Conservation (phyloP, 306 rosid species). For the Rosa multiflora region DNA sequence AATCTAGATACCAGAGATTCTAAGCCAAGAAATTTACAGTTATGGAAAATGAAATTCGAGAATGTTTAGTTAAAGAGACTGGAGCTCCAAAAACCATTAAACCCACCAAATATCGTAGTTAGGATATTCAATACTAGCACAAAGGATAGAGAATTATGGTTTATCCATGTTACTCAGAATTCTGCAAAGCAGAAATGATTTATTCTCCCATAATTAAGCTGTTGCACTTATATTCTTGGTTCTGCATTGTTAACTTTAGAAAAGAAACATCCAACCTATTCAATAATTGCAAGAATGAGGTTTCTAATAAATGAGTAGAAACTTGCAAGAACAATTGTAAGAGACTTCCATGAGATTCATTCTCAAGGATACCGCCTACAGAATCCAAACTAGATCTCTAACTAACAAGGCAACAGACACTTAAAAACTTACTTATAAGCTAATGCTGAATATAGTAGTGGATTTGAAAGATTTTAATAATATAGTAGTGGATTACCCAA, state of each 20-base stretch:
- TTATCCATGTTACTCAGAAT: neutral
- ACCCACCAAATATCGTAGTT: neutral
- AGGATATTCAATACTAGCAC: neutral
- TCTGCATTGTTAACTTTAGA: neutral
- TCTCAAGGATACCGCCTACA: neutral
- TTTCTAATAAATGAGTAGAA: neutral
- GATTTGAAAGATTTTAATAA: neutral
- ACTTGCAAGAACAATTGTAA: neutral
- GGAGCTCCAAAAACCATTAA: neutral
- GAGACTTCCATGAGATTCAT: neutral
- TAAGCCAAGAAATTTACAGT: neutral
- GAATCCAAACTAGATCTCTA: neutral
- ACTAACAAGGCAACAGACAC: neutral
- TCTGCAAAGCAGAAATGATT: neutral
- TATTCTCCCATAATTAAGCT: neutral
- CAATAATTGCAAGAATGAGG: neutral
- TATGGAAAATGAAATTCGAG: neutral
- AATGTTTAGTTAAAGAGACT: neutral
- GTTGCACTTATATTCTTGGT: neutral
- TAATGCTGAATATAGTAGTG: too few relatives aligned
- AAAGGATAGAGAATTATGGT: neutral
- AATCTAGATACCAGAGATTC: neutral
- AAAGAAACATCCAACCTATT: neutral
- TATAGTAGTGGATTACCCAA: neutral
- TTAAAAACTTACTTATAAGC: neutral